Evolutionary conservation across 352 stramenopile genomes (phyloP).

Genomic region (Pythium vanterpoolii): DNA sequence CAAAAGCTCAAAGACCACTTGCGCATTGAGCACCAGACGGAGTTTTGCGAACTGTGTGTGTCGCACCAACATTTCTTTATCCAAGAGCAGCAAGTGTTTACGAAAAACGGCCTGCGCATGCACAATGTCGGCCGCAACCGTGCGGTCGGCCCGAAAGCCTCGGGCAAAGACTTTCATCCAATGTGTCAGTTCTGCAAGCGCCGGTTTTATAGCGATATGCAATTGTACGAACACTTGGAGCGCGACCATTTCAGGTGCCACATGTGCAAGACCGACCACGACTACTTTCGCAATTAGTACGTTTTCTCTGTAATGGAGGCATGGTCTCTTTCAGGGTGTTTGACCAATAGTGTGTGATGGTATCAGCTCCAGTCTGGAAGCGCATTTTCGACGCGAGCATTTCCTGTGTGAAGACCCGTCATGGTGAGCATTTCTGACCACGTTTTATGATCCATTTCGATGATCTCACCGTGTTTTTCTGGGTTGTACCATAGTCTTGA

Average conservation of each 20-base stretch:
- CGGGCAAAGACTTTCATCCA: slow-evolving; percentile 78
- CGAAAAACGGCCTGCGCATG: slow-evolving; percentile 58
- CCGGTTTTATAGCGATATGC: slow-evolving; percentile 81
- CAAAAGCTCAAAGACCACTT: slow-evolving; percentile 71
- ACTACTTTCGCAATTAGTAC: slow-evolving; percentile 90
- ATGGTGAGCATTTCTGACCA: slow-evolving; percentile 41
- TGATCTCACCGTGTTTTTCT: not conserved
- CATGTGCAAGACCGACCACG: slow-evolving; percentile 83
- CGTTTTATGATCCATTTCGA: not conserved
- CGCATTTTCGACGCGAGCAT: slow-evolving; percentile 82
- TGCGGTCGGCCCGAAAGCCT: slow-evolving; percentile 40
- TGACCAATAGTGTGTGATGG: not conserved
- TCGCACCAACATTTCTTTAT: slow-evolving; percentile 78
- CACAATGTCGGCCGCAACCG: slow-evolving; percentile 59
- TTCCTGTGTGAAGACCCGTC: slow-evolving; percentile 78
- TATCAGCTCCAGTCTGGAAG: slow-evolving; percentile 70
- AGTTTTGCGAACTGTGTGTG: slow-evolving; percentile 80
- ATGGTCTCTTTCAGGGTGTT: not conserved
- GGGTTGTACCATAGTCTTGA: slow-evolving; percentile 37
- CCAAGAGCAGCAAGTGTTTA: slow-evolving; percentile 78
- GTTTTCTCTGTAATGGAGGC: slow-evolving; percentile 26
- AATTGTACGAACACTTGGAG: slow-evolving; percentile 86
- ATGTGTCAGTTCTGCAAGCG: slow-evolving; percentile 89
- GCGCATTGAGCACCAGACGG: slow-evolving; percentile 52
- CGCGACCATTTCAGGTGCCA: slow-evolving; percentile 91